phyloP scores from a whole-genome alignment of 768 basidiomycete species.

The Mycena amicta region DNA sequence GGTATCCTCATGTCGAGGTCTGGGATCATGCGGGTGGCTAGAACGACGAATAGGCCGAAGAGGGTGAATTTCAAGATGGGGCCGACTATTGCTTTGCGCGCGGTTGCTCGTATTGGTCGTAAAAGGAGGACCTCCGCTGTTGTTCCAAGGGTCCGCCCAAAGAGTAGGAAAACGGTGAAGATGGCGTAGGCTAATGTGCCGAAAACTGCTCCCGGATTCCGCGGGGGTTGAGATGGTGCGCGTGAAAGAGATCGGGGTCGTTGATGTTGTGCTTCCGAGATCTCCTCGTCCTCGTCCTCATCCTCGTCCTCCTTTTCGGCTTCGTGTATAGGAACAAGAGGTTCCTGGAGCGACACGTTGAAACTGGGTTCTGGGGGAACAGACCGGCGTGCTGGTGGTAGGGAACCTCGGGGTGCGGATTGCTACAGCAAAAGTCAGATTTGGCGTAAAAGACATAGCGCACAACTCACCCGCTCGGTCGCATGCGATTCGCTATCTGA shows the following conservation, averaged over 20 bases:
- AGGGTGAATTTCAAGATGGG: conserved; percentile 35
- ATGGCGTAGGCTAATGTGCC: conserved; percentile 42
- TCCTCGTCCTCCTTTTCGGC: conserved; percentile 63
- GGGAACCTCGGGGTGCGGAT: conserved; percentile 40
- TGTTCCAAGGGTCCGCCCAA: conserved; percentile 53
- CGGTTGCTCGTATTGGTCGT: conserved; percentile 48
- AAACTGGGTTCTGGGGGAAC: conserved; percentile 21
- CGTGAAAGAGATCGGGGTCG: conserved; percentile 30
- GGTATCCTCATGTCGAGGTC: conserved; percentile 29
- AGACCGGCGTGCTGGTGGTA: conserved; percentile 40
- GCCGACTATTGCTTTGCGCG: conserved; percentile 31
- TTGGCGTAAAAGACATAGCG: conserved; percentile 1
- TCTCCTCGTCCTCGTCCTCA: conserved; percentile 59
- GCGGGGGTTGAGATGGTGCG: conserved; percentile 29
- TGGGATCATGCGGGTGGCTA: conserved; percentile 35
- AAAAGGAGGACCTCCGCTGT: conserved; percentile 49
- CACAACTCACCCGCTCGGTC: conserved; percentile 36
- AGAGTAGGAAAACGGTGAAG: conserved; percentile 39
- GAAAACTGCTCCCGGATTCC: conserved; percentile 39
- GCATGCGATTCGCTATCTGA: conserved; percentile 42
- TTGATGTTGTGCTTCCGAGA: conserved; percentile 27
- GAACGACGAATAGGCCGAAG: conserved; percentile 39
- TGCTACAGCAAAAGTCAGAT: conserved; percentile 21
- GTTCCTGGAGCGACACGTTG: conserved; percentile 44
- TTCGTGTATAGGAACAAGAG: too few relatives aligned